Conservation (phyloP, 2,329 filamentous ascomycete genomes). For the Falciphora oryzae region DNA sequence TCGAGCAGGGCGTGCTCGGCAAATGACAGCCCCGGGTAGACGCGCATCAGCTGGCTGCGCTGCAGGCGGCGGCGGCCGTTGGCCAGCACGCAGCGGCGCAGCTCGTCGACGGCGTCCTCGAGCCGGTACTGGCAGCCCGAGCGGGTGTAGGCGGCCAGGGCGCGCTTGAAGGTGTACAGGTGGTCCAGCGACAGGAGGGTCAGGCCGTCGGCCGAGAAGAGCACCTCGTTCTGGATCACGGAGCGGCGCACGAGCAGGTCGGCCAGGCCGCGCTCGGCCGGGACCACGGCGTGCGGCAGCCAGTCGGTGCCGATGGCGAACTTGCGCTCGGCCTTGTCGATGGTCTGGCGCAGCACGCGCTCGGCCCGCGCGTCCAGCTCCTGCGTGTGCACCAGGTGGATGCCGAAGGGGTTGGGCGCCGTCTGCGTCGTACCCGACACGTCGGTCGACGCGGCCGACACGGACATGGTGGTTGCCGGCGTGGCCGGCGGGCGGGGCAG, state of each 20-base stretch:
- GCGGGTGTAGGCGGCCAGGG: slow-evolving; percentile 49
- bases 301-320: slow-evolving; percentile 37
- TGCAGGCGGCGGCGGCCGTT: slow-evolving; percentile 43
- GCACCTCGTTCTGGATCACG: slow-evolving; percentile 52
- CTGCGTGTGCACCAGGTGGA: slow-evolving; percentile 45
- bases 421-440: slow-evolving; percentile 19
- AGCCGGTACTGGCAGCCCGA: slow-evolving; percentile 35
- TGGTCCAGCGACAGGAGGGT: slow-evolving; percentile 55
- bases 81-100: slow-evolving; percentile 53
- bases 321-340: slow-evolving; percentile 48
- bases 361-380: slow-evolving; percentile 41
- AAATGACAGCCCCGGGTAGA: slow-evolving; percentile 51
- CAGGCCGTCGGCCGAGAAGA: slow-evolving; percentile 55
- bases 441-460: slow-evolving; percentile 40
- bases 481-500: slow-evolving; percentile 32
- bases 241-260: slow-evolving; percentile 50
- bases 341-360: slow-evolving; percentile 38
- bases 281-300: slow-evolving; percentile 37
- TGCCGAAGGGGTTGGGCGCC: slow-evolving; percentile 35
- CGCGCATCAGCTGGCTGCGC: slow-evolving; percentile 45
- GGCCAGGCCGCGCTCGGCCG: slow-evolving; percentile 39
- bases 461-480: slow-evolving; percentile 35
- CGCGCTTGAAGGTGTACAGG: slow-evolving; percentile 58
- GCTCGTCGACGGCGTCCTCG: slow-evolving; percentile 57
- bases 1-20: slow-evolving; percentile 44